phyloP scores from a whole-genome alignment of 1,284 basidiomycete species.

The Amylostereum areolatum region DNA sequence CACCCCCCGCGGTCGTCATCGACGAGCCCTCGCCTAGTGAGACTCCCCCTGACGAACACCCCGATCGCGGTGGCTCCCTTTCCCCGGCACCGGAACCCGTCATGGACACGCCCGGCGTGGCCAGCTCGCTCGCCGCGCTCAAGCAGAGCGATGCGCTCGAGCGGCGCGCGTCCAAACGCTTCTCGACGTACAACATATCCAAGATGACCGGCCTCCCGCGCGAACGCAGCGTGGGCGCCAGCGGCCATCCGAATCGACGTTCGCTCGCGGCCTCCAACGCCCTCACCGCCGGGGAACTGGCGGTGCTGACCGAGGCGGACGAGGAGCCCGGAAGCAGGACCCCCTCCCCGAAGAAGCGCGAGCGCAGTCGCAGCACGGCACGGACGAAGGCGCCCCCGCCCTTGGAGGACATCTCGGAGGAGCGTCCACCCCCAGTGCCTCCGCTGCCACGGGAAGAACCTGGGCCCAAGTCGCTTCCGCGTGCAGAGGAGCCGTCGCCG shows the following conservation, averaged over 20 bases:
- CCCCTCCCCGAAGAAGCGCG: conserved; percentile 18
- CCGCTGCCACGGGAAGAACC: conserved; percentile 22
- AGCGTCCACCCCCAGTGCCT: conserved; percentile 15
- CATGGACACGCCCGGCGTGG: conserved; percentile 33
- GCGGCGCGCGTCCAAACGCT: conserved; percentile 91
- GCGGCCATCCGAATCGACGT: conserved; percentile 47
- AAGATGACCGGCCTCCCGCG: conserved; percentile 75
- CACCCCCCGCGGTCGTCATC: conserved; percentile 44
- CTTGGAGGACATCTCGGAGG: conserved; percentile 3
- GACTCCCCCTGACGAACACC: conserved; percentile 6
- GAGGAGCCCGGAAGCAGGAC: conserved; percentile 28
- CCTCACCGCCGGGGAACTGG: conserved; percentile 62
- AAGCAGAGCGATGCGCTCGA: conserved; percentile 85
- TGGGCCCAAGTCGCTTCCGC: conserved; percentile 14
- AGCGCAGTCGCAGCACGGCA: conserved; percentile 17
- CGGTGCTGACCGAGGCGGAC: conserved; percentile 63
- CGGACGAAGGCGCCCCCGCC: conserved; percentile 21
- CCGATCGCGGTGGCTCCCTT: conserved; percentile 7
- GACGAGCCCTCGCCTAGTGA: conserved; percentile 39
- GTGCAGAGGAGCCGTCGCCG: conserved; percentile 2
- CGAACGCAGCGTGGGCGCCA: conserved; percentile 29
- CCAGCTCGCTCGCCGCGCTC: conserved; percentile 83
- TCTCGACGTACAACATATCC: conserved; percentile 92
- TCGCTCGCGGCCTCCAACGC: conserved; percentile 55
- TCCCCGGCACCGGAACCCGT: conserved; percentile 18